A percentile compares a stretch with the other conserved stretches of the same genome.
These are phyloP conservation scores for Citrus glauca DNA, from an alignment of 345 rosid species.

Conservation along the genomic window DNA sequence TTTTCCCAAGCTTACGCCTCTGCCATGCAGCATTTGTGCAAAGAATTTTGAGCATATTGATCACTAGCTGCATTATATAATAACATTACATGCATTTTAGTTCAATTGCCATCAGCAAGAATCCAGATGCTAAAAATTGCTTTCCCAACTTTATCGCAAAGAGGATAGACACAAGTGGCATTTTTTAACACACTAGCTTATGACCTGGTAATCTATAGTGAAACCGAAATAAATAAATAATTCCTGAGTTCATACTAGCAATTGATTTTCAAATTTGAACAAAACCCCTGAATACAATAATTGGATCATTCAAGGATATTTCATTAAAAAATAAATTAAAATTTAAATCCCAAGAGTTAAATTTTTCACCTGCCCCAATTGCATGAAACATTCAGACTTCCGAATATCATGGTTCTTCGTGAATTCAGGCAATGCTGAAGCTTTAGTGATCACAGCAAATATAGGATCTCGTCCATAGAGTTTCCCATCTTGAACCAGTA, in stretches of 20 bases:
- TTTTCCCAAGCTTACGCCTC: constrained; percentile 97
- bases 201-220: neutral
- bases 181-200: neutral
- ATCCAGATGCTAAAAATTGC: constrained; percentile 9
- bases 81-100: constrained; percentile 21
- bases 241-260: neutral
- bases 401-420: constrained; percentile 61
- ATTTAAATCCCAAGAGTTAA: neutral
- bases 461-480: constrained; percentile 85
- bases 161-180: neutral
- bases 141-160: constrained; percentile 4
- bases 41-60: constrained; percentile 85
- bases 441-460: constrained; percentile 60
- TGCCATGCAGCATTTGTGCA: constrained; percentile 98
- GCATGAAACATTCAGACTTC: constrained; percentile 66
- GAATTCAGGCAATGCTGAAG: constrained; percentile 69
- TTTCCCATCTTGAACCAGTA: constrained; percentile 95
- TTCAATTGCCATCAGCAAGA: constrained; percentile 5
- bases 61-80: constrained; percentile 68
- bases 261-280: neutral
- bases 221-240: neutral
- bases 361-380: constrained; percentile 65
- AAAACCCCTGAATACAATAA: neutral
- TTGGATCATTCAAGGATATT: neutral
- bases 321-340: neutral